Percentiles rank a stretch among this genome's conserved stretches.
These are phyloP conservation scores for Homolaphlyctis polyrhiza DNA, from an alignment of 371 early-diverging fungal genomes.

Conservation along the genomic window DNA sequence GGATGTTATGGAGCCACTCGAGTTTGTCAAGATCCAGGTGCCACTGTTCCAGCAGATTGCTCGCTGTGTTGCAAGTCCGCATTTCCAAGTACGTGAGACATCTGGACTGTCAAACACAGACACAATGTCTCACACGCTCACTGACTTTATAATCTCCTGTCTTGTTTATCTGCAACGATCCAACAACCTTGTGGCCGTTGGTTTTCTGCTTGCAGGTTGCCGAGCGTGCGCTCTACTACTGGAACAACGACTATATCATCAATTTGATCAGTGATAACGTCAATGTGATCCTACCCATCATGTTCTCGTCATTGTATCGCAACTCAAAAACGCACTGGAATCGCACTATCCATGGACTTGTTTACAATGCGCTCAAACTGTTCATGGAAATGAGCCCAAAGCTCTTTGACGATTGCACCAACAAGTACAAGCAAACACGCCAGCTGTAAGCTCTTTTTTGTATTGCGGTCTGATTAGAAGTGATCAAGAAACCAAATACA, in stretches of 20 bases:
- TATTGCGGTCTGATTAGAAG: too few relatives aligned
- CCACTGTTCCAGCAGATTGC: constrained; percentile 88
- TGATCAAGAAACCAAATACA: background rate
- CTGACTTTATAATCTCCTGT: background rate
- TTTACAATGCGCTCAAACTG: constrained; percentile 87
- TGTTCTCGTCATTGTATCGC: constrained; percentile 84
- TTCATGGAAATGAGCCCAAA: constrained; percentile 87
- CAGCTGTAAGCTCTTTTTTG: constrained; percentile 60
- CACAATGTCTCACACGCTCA: background rate
- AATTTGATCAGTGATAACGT: constrained; percentile 89
- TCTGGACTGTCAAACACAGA: background rate
- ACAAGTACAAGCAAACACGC: constrained; percentile 71
- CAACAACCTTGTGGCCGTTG: background rate
- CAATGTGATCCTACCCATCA: constrained; percentile 81
- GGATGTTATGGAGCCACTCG: constrained; percentile 82
- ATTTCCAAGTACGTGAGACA: constrained; percentile 75
- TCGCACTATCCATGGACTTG: constrained; percentile 88
- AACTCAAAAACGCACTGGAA: constrained; percentile 96
- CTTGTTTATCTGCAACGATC: background rate
- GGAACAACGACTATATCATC: constrained; percentile 96
- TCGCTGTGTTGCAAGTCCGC: constrained; percentile 86
- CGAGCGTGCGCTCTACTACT: constrained; percentile 91
- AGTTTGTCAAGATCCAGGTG: constrained; percentile 80
- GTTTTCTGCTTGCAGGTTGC: constrained; percentile 74
- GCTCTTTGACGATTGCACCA: constrained; percentile 85